Percentiles rank a stretch among this genome's conserved stretches.
These are phyloP conservation scores for Phaeomoniella chlamydospora DNA, from an alignment of 2,329 filamentous ascomycete species.

Conservation along the genomic window DNA sequence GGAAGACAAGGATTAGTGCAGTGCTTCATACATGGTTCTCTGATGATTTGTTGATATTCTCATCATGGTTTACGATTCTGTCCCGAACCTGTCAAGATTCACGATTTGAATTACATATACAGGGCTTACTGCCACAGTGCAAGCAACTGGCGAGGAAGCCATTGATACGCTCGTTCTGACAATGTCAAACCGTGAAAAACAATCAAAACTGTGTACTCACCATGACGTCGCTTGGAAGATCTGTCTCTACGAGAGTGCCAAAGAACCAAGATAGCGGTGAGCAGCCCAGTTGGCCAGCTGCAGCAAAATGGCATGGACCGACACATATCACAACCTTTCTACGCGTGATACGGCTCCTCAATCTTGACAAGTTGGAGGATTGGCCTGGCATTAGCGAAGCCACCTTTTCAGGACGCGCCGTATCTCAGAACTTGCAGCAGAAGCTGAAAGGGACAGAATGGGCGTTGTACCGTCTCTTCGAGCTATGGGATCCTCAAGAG, in stretches of 20 bases:
- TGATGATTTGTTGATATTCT: too few relatives aligned
- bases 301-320: constrained; percentile 23
- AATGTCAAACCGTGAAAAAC: too few relatives aligned
- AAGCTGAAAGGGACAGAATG: constrained; percentile 76
- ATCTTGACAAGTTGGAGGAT: constrained; percentile 60
- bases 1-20: too few relatives aligned
- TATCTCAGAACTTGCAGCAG: constrained; percentile 62
- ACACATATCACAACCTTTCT: constrained; percentile 55
- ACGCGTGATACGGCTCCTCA: constrained; percentile 68
- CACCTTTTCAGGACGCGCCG: constrained; percentile 55
- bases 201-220: too few relatives aligned
- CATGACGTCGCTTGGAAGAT: background rate
- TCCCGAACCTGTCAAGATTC: too few relatives aligned
- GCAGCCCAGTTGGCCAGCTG: background rate
- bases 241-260: background rate
- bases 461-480: constrained; percentile 77
- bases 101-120: too few relatives aligned
- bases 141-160: too few relatives aligned
- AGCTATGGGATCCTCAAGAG: constrained; percentile 65
- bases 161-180: too few relatives aligned
- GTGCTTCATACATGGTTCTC: too few relatives aligned
- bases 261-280: background rate
- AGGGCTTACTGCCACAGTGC: too few relatives aligned
- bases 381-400: constrained; percentile 64
- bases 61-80: too few relatives aligned